Conservation (phyloP, 192 early-diverging fungal genomes). For the Coemansia sp. region DNA sequence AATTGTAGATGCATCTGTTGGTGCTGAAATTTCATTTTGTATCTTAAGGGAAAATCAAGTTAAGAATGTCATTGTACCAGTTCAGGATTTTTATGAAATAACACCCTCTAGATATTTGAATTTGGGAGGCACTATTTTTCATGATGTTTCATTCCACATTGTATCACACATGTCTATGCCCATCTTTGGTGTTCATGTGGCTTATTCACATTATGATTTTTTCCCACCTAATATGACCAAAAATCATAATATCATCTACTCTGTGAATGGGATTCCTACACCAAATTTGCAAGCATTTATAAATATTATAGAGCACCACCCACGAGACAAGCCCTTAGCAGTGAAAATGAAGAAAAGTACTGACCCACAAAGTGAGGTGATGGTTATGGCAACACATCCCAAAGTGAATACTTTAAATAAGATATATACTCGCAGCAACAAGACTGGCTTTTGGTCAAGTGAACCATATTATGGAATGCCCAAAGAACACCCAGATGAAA, state of each 20-base stretch:
- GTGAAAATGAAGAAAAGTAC: background rate
- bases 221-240: too few species aligned
- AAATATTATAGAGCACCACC: background rate
- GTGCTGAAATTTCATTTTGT: conserved; percentile 47
- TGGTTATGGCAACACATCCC: background rate
- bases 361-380: background rate
- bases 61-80: conserved; percentile 41
- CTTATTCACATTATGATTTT: background rate
- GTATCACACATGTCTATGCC: conserved; percentile 31
- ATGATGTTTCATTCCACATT: conserved; percentile 68
- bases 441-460: background rate
- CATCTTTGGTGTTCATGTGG: conserved; percentile 23
- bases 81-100: conserved; percentile 68
- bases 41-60: conserved; percentile 57
- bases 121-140: conserved; percentile 72
- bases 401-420: background rate
- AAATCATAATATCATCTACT: background rate
- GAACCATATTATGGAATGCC: background rate
- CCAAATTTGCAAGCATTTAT: background rate
- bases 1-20: conserved; percentile 61
- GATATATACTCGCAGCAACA: background rate
- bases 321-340: background rate
- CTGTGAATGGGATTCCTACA: background rate
- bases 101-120: conserved; percentile 80
- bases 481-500: background rate